phyloP scores from a whole-genome alignment of 306 rosid species.

The Abrus pulchellus region DNA sequence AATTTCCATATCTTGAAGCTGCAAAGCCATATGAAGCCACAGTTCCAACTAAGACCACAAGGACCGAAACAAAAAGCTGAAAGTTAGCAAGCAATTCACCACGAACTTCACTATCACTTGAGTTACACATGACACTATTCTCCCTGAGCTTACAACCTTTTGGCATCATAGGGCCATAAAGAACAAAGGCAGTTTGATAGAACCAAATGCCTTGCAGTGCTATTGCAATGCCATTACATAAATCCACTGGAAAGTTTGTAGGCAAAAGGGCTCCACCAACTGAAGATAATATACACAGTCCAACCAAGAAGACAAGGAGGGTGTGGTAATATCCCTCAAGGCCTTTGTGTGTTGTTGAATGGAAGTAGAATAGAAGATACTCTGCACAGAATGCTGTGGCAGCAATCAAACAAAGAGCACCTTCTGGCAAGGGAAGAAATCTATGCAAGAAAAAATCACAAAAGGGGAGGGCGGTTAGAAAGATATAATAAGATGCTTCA shows the following conservation, averaged over 20 bases:
- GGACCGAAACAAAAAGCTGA: slow-evolving; percentile 73
- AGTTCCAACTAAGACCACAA: slow-evolving; percentile 70
- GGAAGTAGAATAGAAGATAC: slow-evolving; percentile 91
- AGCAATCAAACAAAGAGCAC: slow-evolving; percentile 79
- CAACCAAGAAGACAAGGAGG: slow-evolving; percentile 79
- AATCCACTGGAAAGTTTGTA: slow-evolving; percentile 80
- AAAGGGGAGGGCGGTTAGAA: slow-evolving; percentile 37
- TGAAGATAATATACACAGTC: slow-evolving; percentile 75
- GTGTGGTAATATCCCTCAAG: slow-evolving; percentile 92
- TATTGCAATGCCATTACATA: slow-evolving; percentile 75
- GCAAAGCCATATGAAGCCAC: slow-evolving; percentile 64
- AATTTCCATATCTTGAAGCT: slow-evolving; percentile 67
- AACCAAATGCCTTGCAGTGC: slow-evolving; percentile 98
- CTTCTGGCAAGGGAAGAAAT: slow-evolving; percentile 78
- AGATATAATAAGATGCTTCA: slow-evolving; percentile 9
- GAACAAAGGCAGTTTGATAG: slow-evolving; percentile 97
- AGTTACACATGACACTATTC: slow-evolving; percentile 58
- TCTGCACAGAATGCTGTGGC: slow-evolving; percentile 88
- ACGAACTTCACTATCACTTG: slow-evolving; percentile 74
- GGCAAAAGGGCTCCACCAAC: slow-evolving; percentile 79
- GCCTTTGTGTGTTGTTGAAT: slow-evolving; percentile 92
- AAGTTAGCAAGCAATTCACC: slow-evolving; percentile 94
- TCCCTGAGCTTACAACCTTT: slow-evolving; percentile 76
- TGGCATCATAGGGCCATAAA: slow-evolving; percentile 96
- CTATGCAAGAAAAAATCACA: slow-evolving; percentile 49